Percentiles rank a stretch among this genome's conserved stretches.
Evolutionary conservation across 345 rosid genomes (phyloP).

Genomic region (Eutrema heterophyllum): DNA sequence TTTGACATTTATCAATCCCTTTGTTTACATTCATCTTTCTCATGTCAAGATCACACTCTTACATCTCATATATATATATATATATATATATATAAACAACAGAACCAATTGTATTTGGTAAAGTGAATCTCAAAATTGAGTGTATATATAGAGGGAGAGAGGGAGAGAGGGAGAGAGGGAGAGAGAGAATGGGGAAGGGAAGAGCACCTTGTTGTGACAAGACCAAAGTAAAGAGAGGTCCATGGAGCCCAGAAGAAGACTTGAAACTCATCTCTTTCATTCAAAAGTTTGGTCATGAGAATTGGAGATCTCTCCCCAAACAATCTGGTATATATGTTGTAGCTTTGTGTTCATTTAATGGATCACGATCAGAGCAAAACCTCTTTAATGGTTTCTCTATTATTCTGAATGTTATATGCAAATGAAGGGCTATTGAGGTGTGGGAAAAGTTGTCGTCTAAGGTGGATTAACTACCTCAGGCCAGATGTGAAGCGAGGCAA

Average conservation of each 20-base stretch:
- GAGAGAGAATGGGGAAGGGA: constrained; percentile 60
- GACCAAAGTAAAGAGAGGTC: constrained; percentile 87
- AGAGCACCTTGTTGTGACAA: constrained; percentile 97
- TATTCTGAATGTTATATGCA: not conserved
- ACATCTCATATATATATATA: constrained; percentile 7
- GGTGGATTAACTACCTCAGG: constrained; percentile 89
- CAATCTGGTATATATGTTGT: constrained; percentile 51
- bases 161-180: not conserved
- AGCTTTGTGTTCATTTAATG: not conserved
- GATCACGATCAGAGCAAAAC: constrained; percentile 11
- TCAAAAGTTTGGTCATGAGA: constrained; percentile 56
- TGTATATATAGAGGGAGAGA: constrained; percentile 8
- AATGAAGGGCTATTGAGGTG: constrained; percentile 66
- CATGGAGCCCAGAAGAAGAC: constrained; percentile 96
- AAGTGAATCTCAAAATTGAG: constrained; percentile 1
- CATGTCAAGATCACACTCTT: constrained; percentile 17
- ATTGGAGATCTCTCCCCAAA: constrained; percentile 71
- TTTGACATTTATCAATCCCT: constrained; percentile 24
- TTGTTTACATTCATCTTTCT: constrained; percentile 23
- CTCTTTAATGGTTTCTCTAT: not conserved
- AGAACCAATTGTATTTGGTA: not conserved
- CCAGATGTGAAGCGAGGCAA: constrained; percentile 87
- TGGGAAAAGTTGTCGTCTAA: constrained; percentile 88
- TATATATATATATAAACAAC: constrained; percentile 9
- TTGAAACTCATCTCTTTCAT: constrained; percentile 72